Evolutionary conservation across 306 rosid species (phyloP).

Genomic region (Senna tora): DNA sequence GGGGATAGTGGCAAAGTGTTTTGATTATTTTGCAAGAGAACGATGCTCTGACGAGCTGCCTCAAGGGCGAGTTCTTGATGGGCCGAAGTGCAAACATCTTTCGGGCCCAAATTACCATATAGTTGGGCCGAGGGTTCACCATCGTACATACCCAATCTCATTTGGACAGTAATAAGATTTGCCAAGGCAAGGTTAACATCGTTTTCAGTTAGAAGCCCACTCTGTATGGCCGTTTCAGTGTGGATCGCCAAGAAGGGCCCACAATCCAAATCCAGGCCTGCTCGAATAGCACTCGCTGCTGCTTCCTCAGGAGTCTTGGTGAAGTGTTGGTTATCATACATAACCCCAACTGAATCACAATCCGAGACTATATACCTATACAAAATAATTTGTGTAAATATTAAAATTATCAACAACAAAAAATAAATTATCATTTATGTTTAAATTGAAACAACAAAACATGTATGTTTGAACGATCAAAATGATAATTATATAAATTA

Average conservation of each 20-base stretch:
- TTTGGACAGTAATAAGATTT: slow-evolving; percentile 71
- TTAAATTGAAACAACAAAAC: too few species aligned
- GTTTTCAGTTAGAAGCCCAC: slow-evolving; percentile 51
- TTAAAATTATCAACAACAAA: too few species aligned
- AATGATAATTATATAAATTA: too few species aligned
- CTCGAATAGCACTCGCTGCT: slow-evolving; percentile 68
- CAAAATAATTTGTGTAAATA: too few species aligned
- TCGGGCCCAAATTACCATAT: slow-evolving; percentile 68
- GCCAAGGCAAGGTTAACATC: slow-evolving; percentile 72
- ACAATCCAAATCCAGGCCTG: slow-evolving; percentile 88
- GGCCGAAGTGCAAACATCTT: slow-evolving; percentile 63
- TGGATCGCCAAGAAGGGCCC: slow-evolving; percentile 77
- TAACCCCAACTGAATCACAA: slow-evolving; percentile 83
- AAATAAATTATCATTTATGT: too few species aligned
- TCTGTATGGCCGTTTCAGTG: slow-evolving; percentile 60
- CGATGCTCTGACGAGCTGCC: slow-evolving; percentile 87
- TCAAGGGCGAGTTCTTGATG: slow-evolving; percentile 76
- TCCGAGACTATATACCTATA: slow-evolving; percentile 88
- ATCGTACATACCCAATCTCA: slow-evolving; percentile 93
- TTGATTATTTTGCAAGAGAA: slow-evolving; percentile 59
- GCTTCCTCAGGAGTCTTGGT: slow-evolving; percentile 80
- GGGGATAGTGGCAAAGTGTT: slow-evolving; percentile 61
- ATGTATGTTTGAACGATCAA: too few species aligned
- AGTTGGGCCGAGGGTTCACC: slow-evolving; percentile 65
- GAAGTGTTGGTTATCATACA: slow-evolving; percentile 74